Conservation (phyloP, 2,329 filamentous ascomycete genomes). For the Verticillium zaregamsianum region DNA sequence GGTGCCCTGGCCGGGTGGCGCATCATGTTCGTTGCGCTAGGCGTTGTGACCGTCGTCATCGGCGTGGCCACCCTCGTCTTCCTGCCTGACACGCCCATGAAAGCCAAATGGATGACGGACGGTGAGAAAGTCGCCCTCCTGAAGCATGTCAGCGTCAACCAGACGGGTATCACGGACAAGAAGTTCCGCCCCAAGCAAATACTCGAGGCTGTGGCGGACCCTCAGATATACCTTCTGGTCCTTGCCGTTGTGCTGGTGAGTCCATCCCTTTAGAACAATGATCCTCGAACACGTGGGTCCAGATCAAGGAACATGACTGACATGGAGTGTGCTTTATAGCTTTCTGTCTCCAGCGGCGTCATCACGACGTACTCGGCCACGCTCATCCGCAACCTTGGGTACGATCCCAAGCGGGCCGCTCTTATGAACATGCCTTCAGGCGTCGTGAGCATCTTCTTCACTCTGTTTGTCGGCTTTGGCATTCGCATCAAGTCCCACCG, state of each 20-base stretch:
- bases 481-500: constrained; percentile 42
- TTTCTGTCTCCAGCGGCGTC: constrained; percentile 49
- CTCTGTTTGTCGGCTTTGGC: constrained; percentile 41
- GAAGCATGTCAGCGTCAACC: constrained; percentile 52
- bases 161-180: constrained; percentile 52
- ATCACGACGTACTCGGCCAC: constrained; percentile 52
- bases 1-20: constrained; percentile 32
- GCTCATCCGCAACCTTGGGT: constrained; percentile 44
- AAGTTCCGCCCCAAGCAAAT: constrained; percentile 50
- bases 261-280: not conserved
- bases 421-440: constrained; percentile 53
- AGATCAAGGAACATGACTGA: not conserved
- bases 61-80: constrained; percentile 32
- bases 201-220: constrained; percentile 45
- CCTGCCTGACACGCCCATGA: constrained; percentile 43
- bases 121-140: constrained; percentile 38
- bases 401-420: constrained; percentile 37
- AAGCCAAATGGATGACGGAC: constrained; percentile 29
- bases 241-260: constrained; percentile 43
- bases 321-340: constrained; percentile 14
- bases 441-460: constrained; percentile 47
- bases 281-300: not conserved
- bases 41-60: constrained; percentile 34
- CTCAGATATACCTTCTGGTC: constrained; percentile 47
- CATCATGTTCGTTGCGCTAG: constrained; percentile 42